These are phyloP conservation scores for Pyracantha coccinea DNA, from an alignment of 331 rosid species.

Conservation along the genomic window DNA sequence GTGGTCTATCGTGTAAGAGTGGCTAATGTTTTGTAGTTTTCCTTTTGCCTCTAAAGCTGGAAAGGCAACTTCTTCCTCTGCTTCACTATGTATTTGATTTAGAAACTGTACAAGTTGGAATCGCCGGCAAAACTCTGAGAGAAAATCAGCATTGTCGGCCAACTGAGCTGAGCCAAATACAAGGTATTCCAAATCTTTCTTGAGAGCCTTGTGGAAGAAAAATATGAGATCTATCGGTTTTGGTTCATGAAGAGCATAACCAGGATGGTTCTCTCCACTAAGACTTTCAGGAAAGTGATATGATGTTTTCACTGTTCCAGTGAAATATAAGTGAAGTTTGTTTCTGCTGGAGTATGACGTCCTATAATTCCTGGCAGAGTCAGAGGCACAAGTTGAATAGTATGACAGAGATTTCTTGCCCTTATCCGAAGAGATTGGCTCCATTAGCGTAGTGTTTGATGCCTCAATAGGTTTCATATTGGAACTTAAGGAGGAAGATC, in stretches of 20 bases:
- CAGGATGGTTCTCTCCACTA: constrained; percentile 21
- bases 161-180: constrained; percentile 70
- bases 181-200: constrained; percentile 81
- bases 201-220: constrained; percentile 91
- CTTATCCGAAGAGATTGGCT: constrained; percentile 12
- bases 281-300: constrained; percentile 35
- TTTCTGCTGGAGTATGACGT: constrained; percentile 59
- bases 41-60: constrained; percentile 91
- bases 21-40: constrained; percentile 69
- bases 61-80: constrained; percentile 88
- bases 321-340: constrained; percentile 60
- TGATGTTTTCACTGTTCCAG: constrained; percentile 38
- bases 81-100: constrained; percentile 74
- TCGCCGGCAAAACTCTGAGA: constrained; percentile 49
- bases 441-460: constrained; percentile 6
- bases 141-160: constrained; percentile 43
- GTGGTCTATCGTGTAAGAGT: constrained; percentile 80
- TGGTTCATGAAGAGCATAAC: constrained; percentile 40
- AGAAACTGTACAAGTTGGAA: constrained; percentile 59
- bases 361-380: constrained; percentile 31
- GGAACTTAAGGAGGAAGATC: constrained; percentile 37
- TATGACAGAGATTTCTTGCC: constrained; percentile 24
- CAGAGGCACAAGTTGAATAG: constrained; percentile 29
- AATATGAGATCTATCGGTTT: constrained; percentile 76
- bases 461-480: constrained; percentile 21